These are phyloP conservation scores for Prunus salicina DNA, from an alignment of 306 rosid species.

Conservation along the genomic window DNA sequence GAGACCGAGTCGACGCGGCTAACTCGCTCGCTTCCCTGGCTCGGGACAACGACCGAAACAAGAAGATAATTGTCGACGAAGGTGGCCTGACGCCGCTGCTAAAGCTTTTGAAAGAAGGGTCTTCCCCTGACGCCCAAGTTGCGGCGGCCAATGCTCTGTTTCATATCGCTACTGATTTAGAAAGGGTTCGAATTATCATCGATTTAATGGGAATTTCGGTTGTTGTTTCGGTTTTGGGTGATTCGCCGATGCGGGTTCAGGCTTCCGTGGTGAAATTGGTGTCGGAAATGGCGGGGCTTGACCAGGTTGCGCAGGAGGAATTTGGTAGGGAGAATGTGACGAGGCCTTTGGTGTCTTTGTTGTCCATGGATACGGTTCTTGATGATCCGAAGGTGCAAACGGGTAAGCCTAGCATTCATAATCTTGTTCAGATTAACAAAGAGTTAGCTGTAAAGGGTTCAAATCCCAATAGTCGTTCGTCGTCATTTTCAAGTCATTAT, in stretches of 20 bases:
- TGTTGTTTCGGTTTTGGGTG: slow-evolving; percentile 61
- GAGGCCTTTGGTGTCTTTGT: slow-evolving; percentile 56
- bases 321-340: slow-evolving; percentile 74
- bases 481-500: slow-evolving; percentile 30
- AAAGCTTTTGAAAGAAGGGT: slow-evolving; percentile 59
- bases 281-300: slow-evolving; percentile 59
- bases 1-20: slow-evolving; percentile 66
- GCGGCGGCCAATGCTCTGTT: slow-evolving; percentile 69
- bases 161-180: slow-evolving; percentile 41
- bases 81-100: slow-evolving; percentile 68
- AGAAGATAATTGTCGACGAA: slow-evolving; percentile 73
- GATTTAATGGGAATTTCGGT: slow-evolving; percentile 45
- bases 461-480: not conserved
- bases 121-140: slow-evolving; percentile 61
- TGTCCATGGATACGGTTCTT: slow-evolving; percentile 62
- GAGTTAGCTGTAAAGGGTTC: slow-evolving; percentile 20
- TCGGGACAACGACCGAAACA: slow-evolving; percentile 53
- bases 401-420: slow-evolving; percentile 50
- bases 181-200: slow-evolving; percentile 35
- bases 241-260: slow-evolving; percentile 63
- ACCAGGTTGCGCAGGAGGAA: slow-evolving; percentile 53
- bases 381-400: slow-evolving; percentile 46
- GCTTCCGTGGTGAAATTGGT: slow-evolving; percentile 57
- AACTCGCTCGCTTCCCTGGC: slow-evolving; percentile 48
- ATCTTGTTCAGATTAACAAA: slow-evolving; percentile 50